Base-by-base conservation (phyloP, 352 stramenopile genomes). In the Hyaloperonospora arabidopsidis region DNA sequence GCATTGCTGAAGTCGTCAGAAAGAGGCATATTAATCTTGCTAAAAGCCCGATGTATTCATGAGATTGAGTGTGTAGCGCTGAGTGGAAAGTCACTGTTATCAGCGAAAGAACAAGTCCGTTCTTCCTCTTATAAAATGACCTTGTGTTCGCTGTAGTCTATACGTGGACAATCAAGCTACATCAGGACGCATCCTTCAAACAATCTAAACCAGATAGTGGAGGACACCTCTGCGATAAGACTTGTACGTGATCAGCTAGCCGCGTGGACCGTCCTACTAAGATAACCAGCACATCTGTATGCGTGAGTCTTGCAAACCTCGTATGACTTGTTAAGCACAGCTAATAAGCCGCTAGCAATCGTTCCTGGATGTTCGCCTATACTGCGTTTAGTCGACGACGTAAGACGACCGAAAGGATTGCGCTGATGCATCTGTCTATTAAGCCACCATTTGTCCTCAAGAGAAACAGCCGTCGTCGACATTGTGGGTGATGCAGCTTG, bases 51-150 rank as follows among this genome's bases (percentile, higher is more conserved):
- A 1, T n/a, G n/a, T 63, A 50, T 29, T 57, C 44, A 41, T 65
- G 46, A 18, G 74, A 68, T 17, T 81, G 63, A 14, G 49, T 18
- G 19, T 50, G 45, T 34, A 81, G 45, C 11, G 49, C 41, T 21
- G 18, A 21, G 36, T n/a, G 54, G 19, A 13, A 18, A 45, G 14
- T 40, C 25, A 23, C 39, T 38, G 17, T 11, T 25, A 29, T 55
- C 19, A 70, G 17, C 15, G 51, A 57, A n/a, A 67, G 48, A 6
- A 86, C 57, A 15, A 87, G 46, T 12, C 74, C 57, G 41, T 87
- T 86, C 48, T 85, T 67, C 77, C 74, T 86, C 59, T 87, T 86
- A 68, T 85, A 86, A 14, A 8, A 79, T 48, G 34, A 69, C 65
- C 57, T 88, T 73, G 25, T 87, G 65, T 35, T 82, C 66, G n/a